These are phyloP conservation scores for Ogataea glucozyma DNA, from an alignment of 805 yeast species.

Conservation along the genomic window DNA sequence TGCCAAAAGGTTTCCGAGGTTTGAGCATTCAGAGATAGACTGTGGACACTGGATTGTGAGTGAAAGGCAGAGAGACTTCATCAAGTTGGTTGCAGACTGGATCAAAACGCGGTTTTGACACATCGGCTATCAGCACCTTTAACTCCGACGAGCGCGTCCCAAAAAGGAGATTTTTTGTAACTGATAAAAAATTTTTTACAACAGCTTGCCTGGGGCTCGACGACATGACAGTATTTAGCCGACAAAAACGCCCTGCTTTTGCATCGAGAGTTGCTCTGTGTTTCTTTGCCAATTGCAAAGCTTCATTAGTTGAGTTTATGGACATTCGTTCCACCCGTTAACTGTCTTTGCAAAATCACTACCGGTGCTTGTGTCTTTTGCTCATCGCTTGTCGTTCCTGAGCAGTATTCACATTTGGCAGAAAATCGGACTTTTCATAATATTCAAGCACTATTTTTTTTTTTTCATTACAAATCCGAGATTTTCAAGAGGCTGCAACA, in stretches of 20 bases:
- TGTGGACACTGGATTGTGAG: constrained; percentile 92
- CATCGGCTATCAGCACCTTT: constrained; percentile 15
- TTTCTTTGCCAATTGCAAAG: too few relatives aligned
- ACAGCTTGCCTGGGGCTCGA: too few relatives aligned
- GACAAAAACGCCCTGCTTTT: too few relatives aligned
- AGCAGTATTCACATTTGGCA: not conserved
- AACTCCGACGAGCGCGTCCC: constrained; percentile 17
- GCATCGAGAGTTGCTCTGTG: too few relatives aligned
- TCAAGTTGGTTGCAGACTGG: constrained; percentile 57
- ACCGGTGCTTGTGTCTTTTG: too few relatives aligned
- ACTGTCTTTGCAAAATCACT: too few relatives aligned
- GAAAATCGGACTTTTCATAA: too few relatives aligned
- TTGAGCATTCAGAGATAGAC: constrained; percentile 65
- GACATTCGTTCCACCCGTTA: too few relatives aligned
- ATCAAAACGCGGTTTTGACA: constrained; percentile 12
- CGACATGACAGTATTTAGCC: too few relatives aligned
- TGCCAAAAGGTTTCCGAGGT: constrained; percentile 55
- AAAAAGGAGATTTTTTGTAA: constrained; percentile 21
- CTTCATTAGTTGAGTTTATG: too few relatives aligned
- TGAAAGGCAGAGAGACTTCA: constrained; percentile 76
- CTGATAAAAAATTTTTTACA: constrained; percentile 7
- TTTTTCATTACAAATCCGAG: not conserved
- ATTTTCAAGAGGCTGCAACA: not conserved
- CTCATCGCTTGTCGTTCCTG: not conserved
- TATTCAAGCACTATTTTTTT: too few relatives aligned